These are phyloP conservation scores for Eugenia klotzschiana DNA, from an alignment of 441 rosid species.

Conservation along the genomic window DNA sequence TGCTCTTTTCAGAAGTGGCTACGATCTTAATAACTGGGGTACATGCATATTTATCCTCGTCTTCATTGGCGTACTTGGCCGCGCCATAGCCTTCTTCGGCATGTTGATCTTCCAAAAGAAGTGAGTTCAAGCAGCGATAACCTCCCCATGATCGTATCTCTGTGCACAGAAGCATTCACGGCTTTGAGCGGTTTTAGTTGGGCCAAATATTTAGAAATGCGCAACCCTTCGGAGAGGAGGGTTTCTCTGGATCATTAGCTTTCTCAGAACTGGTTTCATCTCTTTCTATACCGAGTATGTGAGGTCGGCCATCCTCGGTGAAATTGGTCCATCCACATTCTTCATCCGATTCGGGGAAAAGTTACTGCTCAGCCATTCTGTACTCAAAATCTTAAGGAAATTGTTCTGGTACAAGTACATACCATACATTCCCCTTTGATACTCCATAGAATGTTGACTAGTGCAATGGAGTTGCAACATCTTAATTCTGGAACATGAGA, in stretches of 20 bases:
- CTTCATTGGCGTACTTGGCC: slow-evolving; percentile 32
- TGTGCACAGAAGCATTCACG: background rate
- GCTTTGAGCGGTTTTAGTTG: background rate
- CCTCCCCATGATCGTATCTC: background rate
- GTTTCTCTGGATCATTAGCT: background rate
- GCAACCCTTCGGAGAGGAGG: background rate
- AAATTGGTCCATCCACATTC: background rate
- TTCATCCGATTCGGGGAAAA: background rate
- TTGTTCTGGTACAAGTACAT: background rate
- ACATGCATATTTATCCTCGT: slow-evolving; percentile 44
- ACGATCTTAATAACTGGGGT: slow-evolving; percentile 46
- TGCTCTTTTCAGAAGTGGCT: slow-evolving; percentile 38
- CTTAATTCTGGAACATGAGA: background rate
- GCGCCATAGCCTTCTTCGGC: slow-evolving; percentile 45
- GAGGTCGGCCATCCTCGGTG: background rate
- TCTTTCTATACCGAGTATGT: background rate
- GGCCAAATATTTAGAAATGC: background rate
- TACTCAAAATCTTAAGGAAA: background rate
- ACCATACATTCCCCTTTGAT: background rate
- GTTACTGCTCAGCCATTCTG: background rate
- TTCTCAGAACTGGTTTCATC: background rate
- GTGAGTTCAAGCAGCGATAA: slow-evolving; percentile 6
- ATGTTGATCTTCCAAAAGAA: slow-evolving; percentile 62
- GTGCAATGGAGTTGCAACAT: background rate
- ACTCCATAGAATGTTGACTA: background rate